Base-by-base conservation (phyloP, 345 rosid species). In the Corymbia maculata region DNA sequence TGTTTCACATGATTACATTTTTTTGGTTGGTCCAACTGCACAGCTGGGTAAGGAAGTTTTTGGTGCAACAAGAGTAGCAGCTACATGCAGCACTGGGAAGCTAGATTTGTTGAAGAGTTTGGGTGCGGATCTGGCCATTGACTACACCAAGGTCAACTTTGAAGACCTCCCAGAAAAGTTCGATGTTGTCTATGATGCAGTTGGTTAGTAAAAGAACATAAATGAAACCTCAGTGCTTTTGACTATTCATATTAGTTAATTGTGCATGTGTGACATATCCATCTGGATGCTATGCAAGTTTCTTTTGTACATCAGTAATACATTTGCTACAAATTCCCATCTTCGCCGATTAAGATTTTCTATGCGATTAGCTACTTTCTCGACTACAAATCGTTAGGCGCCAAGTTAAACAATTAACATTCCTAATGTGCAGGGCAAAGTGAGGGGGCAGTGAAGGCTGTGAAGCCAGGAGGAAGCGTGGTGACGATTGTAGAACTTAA, bases 91-190 rank as follows among this genome's bases (percentile, higher is more conserved):
- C 89, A 92, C 97, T 42, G 94, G 92, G 88, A 97, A 97, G 90
- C 88, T 97, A 30, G 97, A 94, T 52, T 70, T 93, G 16, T 86
- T 97, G 89, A 95, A 68, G 93, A 96, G 95, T 89, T 90, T 96
- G 90, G 98, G 98, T 52, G 97, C 91, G 87, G 98, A 97, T 93
- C 92, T 97, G 88, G 97, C 96, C 28, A 94, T 96, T 91, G 97
- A 97, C 93, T 97, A 96, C 94, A 94, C 98, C 6, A 94, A 95
- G 89, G 95, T 95, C 85, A 95, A 95, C 59, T 86, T 97, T 19
- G 96, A 97, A 87, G 97, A 97, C 88, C 91, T 95, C 89, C 91
- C 96, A 19, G 98, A 97, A 68, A 97, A 94, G 61, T 96, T 91
- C 64, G 98, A 97, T 52, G 95, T 97, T 0, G 95, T 97, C 42